A percentile compares a stretch with the other conserved stretches of the same genome.
phyloP scores from a whole-genome alignment of 1,139 yeast genomes.

The Keqinozyma sinolaborantium region DNA sequence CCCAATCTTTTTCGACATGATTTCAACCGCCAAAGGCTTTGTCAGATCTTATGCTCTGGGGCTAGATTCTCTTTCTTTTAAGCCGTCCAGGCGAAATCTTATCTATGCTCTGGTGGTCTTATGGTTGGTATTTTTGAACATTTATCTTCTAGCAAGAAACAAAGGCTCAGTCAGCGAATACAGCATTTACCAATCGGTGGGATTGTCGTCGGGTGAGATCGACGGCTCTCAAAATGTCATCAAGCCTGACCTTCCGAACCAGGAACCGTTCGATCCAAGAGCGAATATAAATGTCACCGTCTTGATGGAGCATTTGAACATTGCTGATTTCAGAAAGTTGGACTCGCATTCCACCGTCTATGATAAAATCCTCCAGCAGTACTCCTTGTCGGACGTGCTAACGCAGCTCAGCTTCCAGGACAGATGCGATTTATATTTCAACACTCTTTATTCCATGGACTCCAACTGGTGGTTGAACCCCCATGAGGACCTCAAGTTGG shows the following conservation, averaged over 20 bases:
- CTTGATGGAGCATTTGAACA: slow-evolving; percentile 7
- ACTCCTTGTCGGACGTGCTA: slow-evolving; percentile 18
- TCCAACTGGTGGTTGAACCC: slow-evolving; percentile 27
- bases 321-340: slow-evolving; percentile 14
- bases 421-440: slow-evolving; percentile 30
- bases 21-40: background rate
- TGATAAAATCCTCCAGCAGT: slow-evolving; percentile 19
- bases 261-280: slow-evolving; percentile 65
- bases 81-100: slow-evolving; percentile 4
- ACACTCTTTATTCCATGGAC: slow-evolving; percentile 18
- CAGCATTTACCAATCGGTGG: no score
- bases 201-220: slow-evolving; percentile 10
- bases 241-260: slow-evolving; percentile 46
- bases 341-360: slow-evolving; percentile 20
- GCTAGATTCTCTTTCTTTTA: slow-evolving; percentile 1
- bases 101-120: slow-evolving; percentile 6
- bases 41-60: background rate
- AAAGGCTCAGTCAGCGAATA: no score
- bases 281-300: slow-evolving; percentile 67
- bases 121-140: slow-evolving; percentile 10
- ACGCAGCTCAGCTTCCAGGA: slow-evolving; percentile 16
- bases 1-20: slow-evolving; percentile 1
- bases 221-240: slow-evolving; percentile 30
- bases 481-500: slow-evolving; percentile 16
- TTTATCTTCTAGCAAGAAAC: no score